Conservation (phyloP, 352 stramenopile genomes). For the Phytophthora boehmeriae region DNA sequence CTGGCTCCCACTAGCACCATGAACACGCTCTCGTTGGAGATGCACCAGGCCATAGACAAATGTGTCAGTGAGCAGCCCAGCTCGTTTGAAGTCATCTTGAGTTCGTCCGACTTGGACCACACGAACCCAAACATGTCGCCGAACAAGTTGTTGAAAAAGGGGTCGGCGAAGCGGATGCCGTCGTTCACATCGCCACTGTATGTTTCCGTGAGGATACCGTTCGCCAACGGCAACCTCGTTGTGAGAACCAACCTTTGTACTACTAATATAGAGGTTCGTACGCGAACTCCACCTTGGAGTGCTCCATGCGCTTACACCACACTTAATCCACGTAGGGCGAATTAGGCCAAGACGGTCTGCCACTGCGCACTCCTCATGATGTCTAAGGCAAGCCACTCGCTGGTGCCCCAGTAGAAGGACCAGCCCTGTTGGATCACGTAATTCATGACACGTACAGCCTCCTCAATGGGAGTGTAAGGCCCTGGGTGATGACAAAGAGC, state of each 20-base stretch:
- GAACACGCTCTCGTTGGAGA: slow-evolving; percentile 56
- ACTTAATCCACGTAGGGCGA: slow-evolving; percentile 47
- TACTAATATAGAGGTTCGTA: slow-evolving; percentile 45
- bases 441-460: slow-evolving; percentile 17
- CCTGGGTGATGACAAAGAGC: slow-evolving; percentile 52
- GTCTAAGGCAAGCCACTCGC: slow-evolving; percentile 39
- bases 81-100: slow-evolving; percentile 42
- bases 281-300: slow-evolving; percentile 58
- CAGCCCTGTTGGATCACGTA: slow-evolving; percentile 11
- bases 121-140: slow-evolving; percentile 29
- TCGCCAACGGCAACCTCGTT: slow-evolving; percentile 34
- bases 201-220: slow-evolving; percentile 67
- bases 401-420: slow-evolving; percentile 25
- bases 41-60: slow-evolving; percentile 46
- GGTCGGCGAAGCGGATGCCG: slow-evolving; percentile 37
- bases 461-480: slow-evolving; percentile 16
- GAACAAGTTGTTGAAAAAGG: slow-evolving; percentile 19
- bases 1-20: slow-evolving; percentile 53
- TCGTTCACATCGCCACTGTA: slow-evolving; percentile 47
- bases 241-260: slow-evolving; percentile 41
- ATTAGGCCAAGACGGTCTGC: slow-evolving; percentile 37
- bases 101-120: slow-evolving; percentile 50
- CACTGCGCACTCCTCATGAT: slow-evolving; percentile 54
- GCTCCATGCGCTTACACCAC: slow-evolving; percentile 65
- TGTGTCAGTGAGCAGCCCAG: slow-evolving; percentile 33